Evolutionary conservation across 176 grass and related monocot genomes (phyloP).

Genomic region (Carex scoparia): DNA sequence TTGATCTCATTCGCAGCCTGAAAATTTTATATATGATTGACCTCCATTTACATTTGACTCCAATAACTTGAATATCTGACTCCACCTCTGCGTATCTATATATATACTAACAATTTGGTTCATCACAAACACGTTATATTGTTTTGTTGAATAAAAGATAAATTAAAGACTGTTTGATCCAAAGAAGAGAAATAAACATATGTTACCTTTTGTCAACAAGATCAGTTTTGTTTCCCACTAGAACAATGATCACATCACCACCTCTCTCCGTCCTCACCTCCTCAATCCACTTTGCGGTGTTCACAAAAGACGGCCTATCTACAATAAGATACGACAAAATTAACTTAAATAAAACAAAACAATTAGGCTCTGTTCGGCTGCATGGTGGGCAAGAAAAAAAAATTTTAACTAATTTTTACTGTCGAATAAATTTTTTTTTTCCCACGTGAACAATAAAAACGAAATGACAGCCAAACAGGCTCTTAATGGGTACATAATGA

Average conservation of each 20-base stretch:
- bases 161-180: neutral
- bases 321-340: conserved; percentile 11
- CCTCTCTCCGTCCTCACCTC: conserved; percentile 39
- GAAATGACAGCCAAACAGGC: too few species aligned
- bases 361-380: neutral
- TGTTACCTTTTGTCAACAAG: conserved; percentile 43
- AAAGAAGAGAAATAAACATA: conserved; percentile 1
- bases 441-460: too few species aligned
- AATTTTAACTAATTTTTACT: too few species aligned
- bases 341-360: neutral
- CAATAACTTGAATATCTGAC: too few species aligned
- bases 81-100: too few species aligned
- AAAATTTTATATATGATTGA: too few species aligned
- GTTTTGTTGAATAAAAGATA: too few species aligned
- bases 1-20: too few species aligned
- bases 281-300: conserved; percentile 39
- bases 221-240: conserved; percentile 50
- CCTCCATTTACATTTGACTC: too few species aligned
- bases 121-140: neutral
- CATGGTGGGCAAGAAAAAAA: too few species aligned
- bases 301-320: conserved; percentile 40
- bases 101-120: neutral
- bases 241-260: conserved; percentile 47
- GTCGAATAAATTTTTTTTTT: too few species aligned
- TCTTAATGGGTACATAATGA: neutral